phyloP scores from a whole-genome alignment of 78 protist species.

The slime mould (Dictyostelium discoideum) region dicty_2.7 NC_007088.5:2540501-2541000 shows the following conservation, averaged over 20 bases:
- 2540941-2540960: constrained; percentile 1
- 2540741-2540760: neutral
- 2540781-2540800: neutral
- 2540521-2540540: constrained; percentile 51
- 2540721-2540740: constrained; percentile 40
- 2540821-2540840: constrained; percentile 46
- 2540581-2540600: constrained; percentile 39
- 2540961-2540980: constrained; percentile 62
- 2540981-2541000: constrained; percentile 63
- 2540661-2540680: neutral
- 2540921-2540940: constrained; percentile 21
- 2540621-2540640: neutral
- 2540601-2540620: constrained; percentile 62
- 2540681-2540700: constrained; percentile 69
- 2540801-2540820: constrained; percentile 14
- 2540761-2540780: neutral
- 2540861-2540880: constrained; percentile 58
- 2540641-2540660: no score
- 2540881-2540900: constrained; percentile 52
- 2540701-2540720: constrained; percentile 43
- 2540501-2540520: constrained; percentile 34
- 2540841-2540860: constrained; percentile 51
- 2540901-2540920: constrained; percentile 27
- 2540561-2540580: constrained; percentile 32
- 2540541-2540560: constrained; percentile 63